Base-by-base conservation (phyloP, 495 filamentous ascomycete genomes). In the Geoglossum glabrum region DNA sequence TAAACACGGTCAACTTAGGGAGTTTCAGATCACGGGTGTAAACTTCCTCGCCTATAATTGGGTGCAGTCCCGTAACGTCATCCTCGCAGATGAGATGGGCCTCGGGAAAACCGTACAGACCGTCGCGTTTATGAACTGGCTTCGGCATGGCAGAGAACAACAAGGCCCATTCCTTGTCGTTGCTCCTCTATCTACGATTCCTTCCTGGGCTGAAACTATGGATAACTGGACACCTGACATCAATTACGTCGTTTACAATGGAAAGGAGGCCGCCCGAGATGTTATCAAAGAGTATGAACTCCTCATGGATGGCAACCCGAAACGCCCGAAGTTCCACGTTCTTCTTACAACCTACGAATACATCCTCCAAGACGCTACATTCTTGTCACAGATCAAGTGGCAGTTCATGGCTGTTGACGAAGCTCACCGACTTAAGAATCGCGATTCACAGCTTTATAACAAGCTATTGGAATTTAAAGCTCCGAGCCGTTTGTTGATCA, bases 101-200 rank as follows among this genome's bases (percentile, higher is more conserved):
- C 74, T 99, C 28, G 92, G 92, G 26, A 99, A 99, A 73, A 99
- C 92, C 0, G 90, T 99, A 2, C 92, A 99, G 69, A 96, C 90
- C 0, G 89, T 99, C 23, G 76, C 92, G 0, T 97, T 97, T 68
- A 83, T 96, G 73, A 95, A 90, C 66, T 97, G 93, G 90, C 76
- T 99, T 60, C 84, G 89, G n/a, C 90, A 96, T 71, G 83, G 87
- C 46, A 75, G 90, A 57, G 74, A 75, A 51, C 93, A 97, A 64
- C 82, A 97, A 70, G 92, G 92, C 0, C 92, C 92, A 0, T 97
- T 96, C 69, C 77, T 99, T 34, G 88, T 95, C 45, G 87, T 99
- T 26, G 92, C 95, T 13, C 92, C 92, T 1, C 74, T 97, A 28
- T 95, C 90, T 23, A 95, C 93, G 19, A 90, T 99, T 70, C 90